Base-by-base conservation (phyloP, 345 rosid species). In the Corchorus olitorius region DNA sequence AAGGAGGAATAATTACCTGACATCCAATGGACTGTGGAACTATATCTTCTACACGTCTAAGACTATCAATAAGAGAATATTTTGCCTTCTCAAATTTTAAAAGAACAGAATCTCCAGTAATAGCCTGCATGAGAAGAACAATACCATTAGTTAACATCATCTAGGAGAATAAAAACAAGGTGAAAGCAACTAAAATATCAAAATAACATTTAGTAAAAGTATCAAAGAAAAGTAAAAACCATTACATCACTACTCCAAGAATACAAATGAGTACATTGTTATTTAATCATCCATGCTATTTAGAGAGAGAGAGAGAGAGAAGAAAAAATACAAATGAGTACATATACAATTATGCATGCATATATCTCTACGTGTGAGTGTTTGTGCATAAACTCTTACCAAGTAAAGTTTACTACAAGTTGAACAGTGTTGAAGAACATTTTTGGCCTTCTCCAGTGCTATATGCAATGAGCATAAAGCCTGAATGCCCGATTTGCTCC, bases 401-500 rank as follows among this genome's bases (percentile, higher is more conserved):
- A 94, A 81, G 78, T 94, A 94, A 75, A 94, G 97, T 73, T 94
- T 94, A 75, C 98, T 94, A 80, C 90, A 90, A 76, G 89, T 92
- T n/a, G 95, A 85, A 81, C 98, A 94, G 83, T 94, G 98, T 78
- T 84, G 95, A 79, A 94, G 97, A 82, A 93, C 78, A 77, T 81
- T 90, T 83, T 92, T 94, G 27, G 97, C 80, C 81, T 93, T 94
- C 86, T 94, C 97, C 33, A 94, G 89, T 43, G 98, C 95, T 76
- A 97, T 88, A 77, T 97, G 98, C 84, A 97, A 87, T 45, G 96
- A 90, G 75, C 99, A 97, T 69, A 97, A 79, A 58, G 98, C 95
- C 19, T 94, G 98, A 80, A 97, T 94, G 71, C 99, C 99, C 63
- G 98, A 92, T 87, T 85, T 97, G 85, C 98, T 97, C 82, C 97